Percentiles rank a stretch among this genome's conserved stretches.
Evolutionary conservation across 352 stramenopile species (phyloP).

Genomic region (Phytophthora quininea): DNA sequence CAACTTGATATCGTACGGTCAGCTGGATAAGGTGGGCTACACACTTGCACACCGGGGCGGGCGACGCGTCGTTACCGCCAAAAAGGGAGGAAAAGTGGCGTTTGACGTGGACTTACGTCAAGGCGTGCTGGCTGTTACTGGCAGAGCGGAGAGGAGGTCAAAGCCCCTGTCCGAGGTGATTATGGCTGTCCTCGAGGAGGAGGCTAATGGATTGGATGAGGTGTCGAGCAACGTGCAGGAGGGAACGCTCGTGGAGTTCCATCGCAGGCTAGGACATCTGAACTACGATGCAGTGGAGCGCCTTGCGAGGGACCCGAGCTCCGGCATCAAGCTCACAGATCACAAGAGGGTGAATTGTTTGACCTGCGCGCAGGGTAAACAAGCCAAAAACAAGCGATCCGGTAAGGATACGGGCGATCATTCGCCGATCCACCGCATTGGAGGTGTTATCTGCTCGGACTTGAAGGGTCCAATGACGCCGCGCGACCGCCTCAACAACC

Average conservation of each 20-base stretch:
- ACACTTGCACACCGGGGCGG: neutral
- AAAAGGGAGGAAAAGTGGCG: neutral
- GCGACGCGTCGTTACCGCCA: neutral
- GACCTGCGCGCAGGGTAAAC: slow-evolving; percentile 7
- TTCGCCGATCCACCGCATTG: slow-evolving; percentile 1
- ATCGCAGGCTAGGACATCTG: neutral
- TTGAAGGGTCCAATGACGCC: slow-evolving; percentile 16
- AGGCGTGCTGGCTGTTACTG: neutral
- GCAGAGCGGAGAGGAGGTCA: neutral
- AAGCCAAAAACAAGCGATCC: neutral
- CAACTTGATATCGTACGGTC: neutral
- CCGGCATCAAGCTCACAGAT: neutral
- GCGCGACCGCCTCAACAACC: slow-evolving; percentile 2
- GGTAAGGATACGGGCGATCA: slow-evolving; percentile 4
- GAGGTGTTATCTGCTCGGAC: slow-evolving; percentile 6
- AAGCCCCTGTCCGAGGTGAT: neutral
- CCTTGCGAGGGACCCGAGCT: neutral
- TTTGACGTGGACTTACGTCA: neutral
- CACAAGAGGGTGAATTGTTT: slow-evolving; percentile 5
- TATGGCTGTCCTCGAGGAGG: neutral
- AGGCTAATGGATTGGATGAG: neutral
- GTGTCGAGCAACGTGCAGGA: slow-evolving; percentile 1
- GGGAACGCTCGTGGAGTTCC: neutral
- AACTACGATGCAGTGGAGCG: neutral
- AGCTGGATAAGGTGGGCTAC: neutral